Conservation (phyloP, 2,329 filamentous ascomycete species). For the Rutstroemia sp. region DNA sequence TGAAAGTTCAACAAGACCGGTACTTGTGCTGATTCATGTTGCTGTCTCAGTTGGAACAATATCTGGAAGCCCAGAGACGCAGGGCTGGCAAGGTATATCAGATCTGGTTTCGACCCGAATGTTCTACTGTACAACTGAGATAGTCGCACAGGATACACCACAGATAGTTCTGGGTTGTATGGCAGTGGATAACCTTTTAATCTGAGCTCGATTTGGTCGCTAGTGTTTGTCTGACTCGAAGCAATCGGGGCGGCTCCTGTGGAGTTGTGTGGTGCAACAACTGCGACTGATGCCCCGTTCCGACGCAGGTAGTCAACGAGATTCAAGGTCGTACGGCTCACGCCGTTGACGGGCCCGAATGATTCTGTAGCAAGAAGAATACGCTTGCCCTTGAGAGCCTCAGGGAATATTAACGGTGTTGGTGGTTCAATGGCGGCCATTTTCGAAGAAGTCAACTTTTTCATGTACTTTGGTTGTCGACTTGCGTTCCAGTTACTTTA, state of each 20-base stretch:
- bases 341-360: conserved; percentile 66
- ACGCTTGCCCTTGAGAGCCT: conserved; percentile 48
- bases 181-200: conserved; percentile 59
- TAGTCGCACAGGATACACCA: conserved; percentile 62
- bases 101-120: conserved; percentile 51
- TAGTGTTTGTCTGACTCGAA: conserved; percentile 21
- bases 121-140: conserved; percentile 52
- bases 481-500: neutral
- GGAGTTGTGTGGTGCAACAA: conserved; percentile 51
- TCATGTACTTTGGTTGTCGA: neutral
- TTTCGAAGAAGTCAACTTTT: neutral
- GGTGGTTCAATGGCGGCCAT: neutral
- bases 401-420: conserved; percentile 30
- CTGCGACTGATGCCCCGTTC: conserved; percentile 57
- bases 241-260: conserved; percentile 35
- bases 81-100: conserved; percentile 64
- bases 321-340: conserved; percentile 62
- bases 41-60: conserved; percentile 59
- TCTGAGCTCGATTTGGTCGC: conserved; percentile 43
- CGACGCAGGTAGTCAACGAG: conserved; percentile 58
- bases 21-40: conserved; percentile 45
- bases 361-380: conserved; percentile 64
- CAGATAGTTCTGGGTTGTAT: conserved; percentile 63
- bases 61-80: conserved; percentile 65
- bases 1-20: conserved; percentile 63